Evolutionary conservation across 331 rosid species (phyloP).

Genomic region (Quercus phellos): DNA sequence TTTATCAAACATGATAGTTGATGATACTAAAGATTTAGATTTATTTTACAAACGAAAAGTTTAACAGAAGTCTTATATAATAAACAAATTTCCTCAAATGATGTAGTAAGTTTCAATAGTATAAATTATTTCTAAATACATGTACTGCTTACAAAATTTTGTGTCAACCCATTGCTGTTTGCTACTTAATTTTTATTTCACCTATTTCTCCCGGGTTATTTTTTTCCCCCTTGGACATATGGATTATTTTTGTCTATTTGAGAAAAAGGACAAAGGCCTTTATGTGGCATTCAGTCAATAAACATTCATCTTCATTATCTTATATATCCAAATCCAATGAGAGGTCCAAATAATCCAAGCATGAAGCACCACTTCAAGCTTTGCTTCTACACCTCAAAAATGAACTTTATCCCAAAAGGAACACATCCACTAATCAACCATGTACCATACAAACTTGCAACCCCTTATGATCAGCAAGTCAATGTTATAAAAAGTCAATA

Average conservation of each 20-base stretch:
- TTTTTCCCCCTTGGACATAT: no score
- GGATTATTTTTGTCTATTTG: background rate
- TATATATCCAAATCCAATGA: slow-evolving; percentile 20
- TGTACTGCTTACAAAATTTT: no score
- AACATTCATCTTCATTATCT: slow-evolving; percentile 39
- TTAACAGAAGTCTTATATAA: no score
- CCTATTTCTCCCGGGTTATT: no score
- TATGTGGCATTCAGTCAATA: slow-evolving; percentile 13
- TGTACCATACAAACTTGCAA: background rate
- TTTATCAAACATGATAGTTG: no score
- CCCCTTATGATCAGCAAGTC: slow-evolving; percentile 1
- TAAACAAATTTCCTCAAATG: no score
- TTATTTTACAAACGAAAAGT: no score
- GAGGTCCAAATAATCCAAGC: slow-evolving; percentile 32
- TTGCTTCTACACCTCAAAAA: slow-evolving; percentile 9
- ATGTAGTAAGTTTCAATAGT: no score
- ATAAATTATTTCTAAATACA: no score
- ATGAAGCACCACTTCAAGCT: background rate
- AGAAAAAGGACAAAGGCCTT: background rate
- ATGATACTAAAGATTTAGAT: no score
- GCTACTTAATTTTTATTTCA: no score
- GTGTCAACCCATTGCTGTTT: no score
- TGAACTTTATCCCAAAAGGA: background rate
- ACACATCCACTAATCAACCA: background rate
- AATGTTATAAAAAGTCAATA: background rate